Evolutionary conservation across 305 asterid species (phyloP), one percentile per base, ranked within the genome.

Genomic region (Petunia hybrid): DNA sequence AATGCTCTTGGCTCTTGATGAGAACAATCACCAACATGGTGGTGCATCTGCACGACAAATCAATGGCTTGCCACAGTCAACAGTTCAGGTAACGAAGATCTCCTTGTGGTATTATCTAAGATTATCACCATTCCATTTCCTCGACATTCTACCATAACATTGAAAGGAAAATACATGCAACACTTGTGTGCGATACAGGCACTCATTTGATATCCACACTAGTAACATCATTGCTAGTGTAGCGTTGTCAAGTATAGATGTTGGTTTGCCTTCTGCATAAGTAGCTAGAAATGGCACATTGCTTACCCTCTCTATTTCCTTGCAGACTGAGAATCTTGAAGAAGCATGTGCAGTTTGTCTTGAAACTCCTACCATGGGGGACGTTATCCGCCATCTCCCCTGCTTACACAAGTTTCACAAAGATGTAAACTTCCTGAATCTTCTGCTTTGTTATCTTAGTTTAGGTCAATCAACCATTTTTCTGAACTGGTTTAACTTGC

Each of bases 371-470:
- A 88, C 89, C 41, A 63, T 82, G 3, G 99, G 98, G 53, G 98
- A 95, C 60, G 71, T 86, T n/a, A 90, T 95, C 74, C 97, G 97
- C 81, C 99, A 94, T 83, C 97, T 95, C 68, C 99, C 99, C 38
- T 95, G 99, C 86, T 86, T 95, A 45, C 98, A 95, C 95, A 95
- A 94, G 83, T 95, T 92, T 83, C 99, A 95, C 90, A 95, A 95
- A 92, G 97, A 91, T 81, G 99, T 94, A 90, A 59, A 82, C 81
- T 82, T 76, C 65, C 57, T 42, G 65, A 14, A n/a, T 76, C 77
- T 55, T 64, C 78, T 9, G 46, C 3, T 45, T 55, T 61, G 42
- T 41, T 59, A 35, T 38, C 13, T 6, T 68, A 1, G 39, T 73
- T 48, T 36, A 16, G 43, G 13, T 39, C 7, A 56, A 41, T 35